Conservation (phyloP, 2,329 filamentous ascomycete species). For the Xylariaceae sp. region DNA sequence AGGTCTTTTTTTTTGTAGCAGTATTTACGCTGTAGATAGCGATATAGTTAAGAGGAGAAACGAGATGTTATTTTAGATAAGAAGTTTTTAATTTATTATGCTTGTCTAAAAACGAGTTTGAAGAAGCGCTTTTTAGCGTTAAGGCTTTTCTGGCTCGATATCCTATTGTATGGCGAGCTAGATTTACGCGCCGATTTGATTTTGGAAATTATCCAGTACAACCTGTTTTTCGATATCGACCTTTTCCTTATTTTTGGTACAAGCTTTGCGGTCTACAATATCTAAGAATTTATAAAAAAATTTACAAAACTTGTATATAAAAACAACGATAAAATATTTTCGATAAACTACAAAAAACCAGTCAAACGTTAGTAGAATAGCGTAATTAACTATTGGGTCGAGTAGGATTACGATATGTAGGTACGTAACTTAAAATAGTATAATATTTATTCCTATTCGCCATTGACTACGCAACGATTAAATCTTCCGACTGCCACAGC, state of each 20-base stretch:
- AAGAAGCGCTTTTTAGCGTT: background rate
- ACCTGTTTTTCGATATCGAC: background rate
- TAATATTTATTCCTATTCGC: background rate
- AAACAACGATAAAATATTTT: background rate
- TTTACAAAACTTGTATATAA: background rate
- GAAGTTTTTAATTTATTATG: background rate
- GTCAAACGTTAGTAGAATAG: background rate
- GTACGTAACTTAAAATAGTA: background rate
- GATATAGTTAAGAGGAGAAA: background rate
- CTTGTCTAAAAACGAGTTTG: background rate
- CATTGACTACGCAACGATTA: background rate
- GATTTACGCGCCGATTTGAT: background rate
- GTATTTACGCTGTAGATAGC: background rate
- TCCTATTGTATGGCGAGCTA: background rate
- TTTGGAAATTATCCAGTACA: background rate
- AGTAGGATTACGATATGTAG: background rate
- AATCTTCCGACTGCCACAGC: background rate
- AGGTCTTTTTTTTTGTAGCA: background rate
- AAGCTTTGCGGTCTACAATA: background rate
- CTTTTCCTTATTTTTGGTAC: background rate
- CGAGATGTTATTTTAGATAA: background rate
- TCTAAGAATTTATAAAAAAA: background rate
- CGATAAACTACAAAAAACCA: background rate
- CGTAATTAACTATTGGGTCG: background rate
- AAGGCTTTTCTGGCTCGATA: background rate